A percentile compares a stretch with the other conserved stretches of the same genome.
These are phyloP conservation scores for Silene coronaria DNA, from an alignment of 179 eudicot species.

Conservation along the genomic window DNA sequence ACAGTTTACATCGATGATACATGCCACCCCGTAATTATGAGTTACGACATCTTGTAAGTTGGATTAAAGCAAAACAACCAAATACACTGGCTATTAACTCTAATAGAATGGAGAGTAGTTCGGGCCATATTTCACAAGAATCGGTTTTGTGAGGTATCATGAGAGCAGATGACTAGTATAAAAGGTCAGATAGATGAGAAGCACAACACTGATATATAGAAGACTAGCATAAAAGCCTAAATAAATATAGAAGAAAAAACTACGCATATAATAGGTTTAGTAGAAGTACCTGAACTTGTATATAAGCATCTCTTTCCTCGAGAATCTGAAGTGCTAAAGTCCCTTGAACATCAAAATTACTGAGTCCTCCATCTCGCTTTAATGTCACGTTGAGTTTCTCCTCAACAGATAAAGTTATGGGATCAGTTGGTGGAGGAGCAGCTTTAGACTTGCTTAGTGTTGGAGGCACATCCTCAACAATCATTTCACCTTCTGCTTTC, in stretches of 20 bases:
- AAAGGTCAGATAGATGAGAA: background rate
- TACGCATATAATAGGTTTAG: background rate
- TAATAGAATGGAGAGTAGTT: background rate
- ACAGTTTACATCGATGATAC: background rate
- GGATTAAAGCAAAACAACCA: background rate
- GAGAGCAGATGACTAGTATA: background rate
- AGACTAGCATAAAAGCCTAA: background rate
- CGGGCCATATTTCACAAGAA: background rate
- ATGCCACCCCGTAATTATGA: background rate
- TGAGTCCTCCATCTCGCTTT: conserved; percentile 83
- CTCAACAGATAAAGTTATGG: conserved; percentile 81
- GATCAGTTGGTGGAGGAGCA: conserved; percentile 82
- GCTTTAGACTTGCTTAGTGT: conserved; percentile 56
- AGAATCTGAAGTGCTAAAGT: conserved; percentile 84
- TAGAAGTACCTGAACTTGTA: conserved; percentile 86
- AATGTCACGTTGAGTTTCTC: conserved; percentile 85
- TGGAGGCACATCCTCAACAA: conserved; percentile 87
- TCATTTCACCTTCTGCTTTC: conserved; percentile 96
- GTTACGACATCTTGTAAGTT: background rate
- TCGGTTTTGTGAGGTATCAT: background rate
- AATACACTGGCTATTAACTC: background rate
- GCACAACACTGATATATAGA: background rate
- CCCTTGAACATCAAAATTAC: conserved; percentile 93
- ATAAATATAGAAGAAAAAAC: background rate
- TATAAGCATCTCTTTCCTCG: conserved; percentile 78